phyloP scores from a whole-genome alignment of 306 rosid genomes.

The Chamaecrista fasciculata region DNA sequence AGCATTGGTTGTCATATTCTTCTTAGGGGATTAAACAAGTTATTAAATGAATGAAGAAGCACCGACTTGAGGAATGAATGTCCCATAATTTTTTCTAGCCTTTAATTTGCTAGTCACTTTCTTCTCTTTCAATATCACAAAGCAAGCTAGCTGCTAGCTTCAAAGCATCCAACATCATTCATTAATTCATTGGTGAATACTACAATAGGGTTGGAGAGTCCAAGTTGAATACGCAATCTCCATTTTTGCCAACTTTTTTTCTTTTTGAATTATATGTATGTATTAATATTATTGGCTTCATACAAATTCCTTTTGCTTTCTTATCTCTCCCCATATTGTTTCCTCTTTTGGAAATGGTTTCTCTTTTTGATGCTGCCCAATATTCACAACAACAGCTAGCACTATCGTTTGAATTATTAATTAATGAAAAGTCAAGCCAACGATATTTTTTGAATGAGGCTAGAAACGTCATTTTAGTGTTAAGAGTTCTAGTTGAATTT shows the following conservation, averaged over 20 bases:
- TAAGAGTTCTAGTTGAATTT: too few species aligned
- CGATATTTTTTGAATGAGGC: too few species aligned
- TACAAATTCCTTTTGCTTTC: neutral
- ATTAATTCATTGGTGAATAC: neutral
- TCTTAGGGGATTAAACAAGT: constrained; percentile 29
- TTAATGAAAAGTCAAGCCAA: too few species aligned
- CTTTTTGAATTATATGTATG: too few species aligned
- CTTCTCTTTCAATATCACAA: constrained; percentile 32
- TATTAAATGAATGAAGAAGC: constrained; percentile 26
- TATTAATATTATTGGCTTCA: too few species aligned
- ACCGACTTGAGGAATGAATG: constrained; percentile 47
- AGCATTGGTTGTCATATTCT: constrained; percentile 33
- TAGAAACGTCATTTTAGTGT: too few species aligned
- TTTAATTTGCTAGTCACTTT: constrained; percentile 6
- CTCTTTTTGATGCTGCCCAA: neutral
- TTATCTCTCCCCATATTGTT: neutral
- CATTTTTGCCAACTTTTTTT: neutral
- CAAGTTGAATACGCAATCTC: constrained; percentile 36
- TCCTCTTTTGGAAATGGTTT: neutral
- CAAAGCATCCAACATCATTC: neutral
- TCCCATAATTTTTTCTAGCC: constrained; percentile 22
- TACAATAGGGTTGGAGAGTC: constrained; percentile 15
- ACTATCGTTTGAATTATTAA: too few species aligned
- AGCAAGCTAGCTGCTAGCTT: constrained; percentile 1
- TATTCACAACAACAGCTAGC: too few species aligned